phyloP scores from a whole-genome alignment of 2,329 filamentous ascomycete genomes.

The Pseudocercospora fuligena region DNA sequence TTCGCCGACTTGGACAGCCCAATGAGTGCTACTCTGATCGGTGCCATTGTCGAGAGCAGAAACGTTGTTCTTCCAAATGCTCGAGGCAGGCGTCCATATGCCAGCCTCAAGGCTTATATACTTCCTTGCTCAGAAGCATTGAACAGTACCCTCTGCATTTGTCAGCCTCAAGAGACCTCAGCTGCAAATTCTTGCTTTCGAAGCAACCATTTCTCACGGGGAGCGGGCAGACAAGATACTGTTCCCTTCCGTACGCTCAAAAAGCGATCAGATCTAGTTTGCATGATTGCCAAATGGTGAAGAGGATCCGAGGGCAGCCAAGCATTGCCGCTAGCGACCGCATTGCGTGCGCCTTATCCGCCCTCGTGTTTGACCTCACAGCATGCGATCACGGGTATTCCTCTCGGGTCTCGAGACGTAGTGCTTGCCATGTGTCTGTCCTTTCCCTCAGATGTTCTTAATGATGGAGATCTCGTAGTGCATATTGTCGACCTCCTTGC shows the following conservation, averaged over 20 bases:
- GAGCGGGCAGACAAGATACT: no score
- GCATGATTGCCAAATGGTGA: not conserved
- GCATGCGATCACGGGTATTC: not conserved
- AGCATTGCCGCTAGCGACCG: not conserved
- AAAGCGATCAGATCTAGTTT: not conserved
- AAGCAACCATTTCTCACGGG: not conserved
- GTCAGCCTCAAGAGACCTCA: not conserved
- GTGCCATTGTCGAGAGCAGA: constrained; percentile 47
- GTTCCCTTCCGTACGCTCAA: no score
- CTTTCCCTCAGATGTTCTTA: not conserved
- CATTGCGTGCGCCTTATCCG: constrained; percentile 1
- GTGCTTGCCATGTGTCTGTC: not conserved
- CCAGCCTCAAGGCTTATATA: not conserved
- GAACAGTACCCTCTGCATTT: not conserved
- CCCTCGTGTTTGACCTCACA: not conserved
- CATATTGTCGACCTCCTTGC: no score
- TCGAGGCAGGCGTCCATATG: not conserved
- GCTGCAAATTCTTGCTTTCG: not conserved
- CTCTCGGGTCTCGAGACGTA: not conserved
- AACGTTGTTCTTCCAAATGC: not conserved
- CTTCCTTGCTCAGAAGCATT: not conserved
- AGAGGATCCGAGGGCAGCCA: not conserved
- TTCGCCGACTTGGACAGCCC: constrained; percentile 61
- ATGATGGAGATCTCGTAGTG: no score
- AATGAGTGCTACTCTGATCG: constrained; percentile 62